Conservation (phyloP, 2,329 filamentous ascomycete species). For the Knufia petricola region DNA sequence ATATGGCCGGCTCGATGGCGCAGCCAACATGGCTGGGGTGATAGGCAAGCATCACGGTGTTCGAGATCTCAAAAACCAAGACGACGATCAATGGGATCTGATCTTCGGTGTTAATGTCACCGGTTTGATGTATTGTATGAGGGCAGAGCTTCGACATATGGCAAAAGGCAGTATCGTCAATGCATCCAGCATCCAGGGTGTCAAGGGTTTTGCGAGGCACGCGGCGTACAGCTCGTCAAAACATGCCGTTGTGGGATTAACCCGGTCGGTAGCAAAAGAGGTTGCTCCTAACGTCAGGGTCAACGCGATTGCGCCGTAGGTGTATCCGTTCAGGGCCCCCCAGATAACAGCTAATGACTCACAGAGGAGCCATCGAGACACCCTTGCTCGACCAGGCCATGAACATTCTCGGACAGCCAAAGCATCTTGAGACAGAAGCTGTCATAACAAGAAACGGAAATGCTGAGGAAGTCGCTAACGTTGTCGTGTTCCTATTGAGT, state of each 20-base stretch:
- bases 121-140: conserved; percentile 38
- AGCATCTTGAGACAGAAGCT: neutral
- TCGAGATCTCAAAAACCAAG: conserved; percentile 1
- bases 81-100: conserved; percentile 30
- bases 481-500: conserved; percentile 39
- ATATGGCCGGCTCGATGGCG: conserved; percentile 37
- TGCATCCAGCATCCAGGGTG: conserved; percentile 31
- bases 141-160: conserved; percentile 24
- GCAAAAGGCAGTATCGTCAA: conserved; percentile 29
- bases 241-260: conserved; percentile 34
- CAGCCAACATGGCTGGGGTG: conserved; percentile 43
- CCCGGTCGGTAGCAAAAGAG: conserved; percentile 23
- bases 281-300: conserved; percentile 13
- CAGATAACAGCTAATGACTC: neutral
- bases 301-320: conserved; percentile 14
- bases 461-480: conserved; percentile 29
- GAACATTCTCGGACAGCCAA: neutral
- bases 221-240: conserved; percentile 36
- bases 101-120: conserved; percentile 49
- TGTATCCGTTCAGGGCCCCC: neutral
- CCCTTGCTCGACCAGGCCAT: conserved; percentile 10
- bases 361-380: conserved; percentile 13
- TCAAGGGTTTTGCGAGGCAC: conserved; percentile 28
- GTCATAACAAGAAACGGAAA: conserved; percentile 11
- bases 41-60: conserved; percentile 21